Evolutionary conservation across 192 early-diverging fungal species (phyloP).

Genomic region (Umbelopsis vinacea): DNA sequence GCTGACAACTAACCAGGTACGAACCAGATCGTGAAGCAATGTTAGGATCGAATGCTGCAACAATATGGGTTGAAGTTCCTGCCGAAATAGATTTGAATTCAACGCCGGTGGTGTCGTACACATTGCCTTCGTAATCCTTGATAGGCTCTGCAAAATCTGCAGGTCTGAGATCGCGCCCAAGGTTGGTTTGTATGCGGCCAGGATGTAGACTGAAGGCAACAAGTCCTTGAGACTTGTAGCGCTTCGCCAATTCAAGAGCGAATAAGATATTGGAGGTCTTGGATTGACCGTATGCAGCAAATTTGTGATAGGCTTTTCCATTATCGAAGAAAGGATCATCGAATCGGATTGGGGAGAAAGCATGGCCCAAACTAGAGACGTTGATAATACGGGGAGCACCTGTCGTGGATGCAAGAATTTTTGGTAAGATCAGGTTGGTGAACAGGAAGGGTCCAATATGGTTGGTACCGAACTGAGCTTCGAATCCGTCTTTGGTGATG

Average conservation of each 20-base stretch:
- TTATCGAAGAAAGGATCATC: not conserved
- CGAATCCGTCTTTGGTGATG: slow-evolving; percentile 61
- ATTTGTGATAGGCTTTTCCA: slow-evolving; percentile 10
- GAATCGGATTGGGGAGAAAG: not conserved
- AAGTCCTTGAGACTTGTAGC: slow-evolving; percentile 6
- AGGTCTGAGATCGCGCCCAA: not conserved
- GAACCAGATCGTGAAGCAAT: not conserved
- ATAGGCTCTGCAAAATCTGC: not conserved
- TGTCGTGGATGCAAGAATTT: slow-evolving; percentile 16
- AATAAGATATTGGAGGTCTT: slow-evolving; percentile 62
- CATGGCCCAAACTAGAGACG: not conserved
- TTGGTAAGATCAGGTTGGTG: slow-evolving; percentile 24
- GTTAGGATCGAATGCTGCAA: not conserved
- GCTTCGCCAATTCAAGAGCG: slow-evolving; percentile 28
- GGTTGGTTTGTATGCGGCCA: slow-evolving; percentile 4
- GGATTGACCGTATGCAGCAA: slow-evolving; percentile 4
- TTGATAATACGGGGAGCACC: not conserved
- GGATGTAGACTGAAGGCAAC: slow-evolving; percentile 18
- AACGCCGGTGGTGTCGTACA: not conserved
- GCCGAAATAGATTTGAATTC: not conserved
- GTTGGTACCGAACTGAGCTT: slow-evolving; percentile 69
- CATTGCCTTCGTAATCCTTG: not conserved
- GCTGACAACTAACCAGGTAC: not conserved
- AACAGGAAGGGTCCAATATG: slow-evolving; percentile 60
- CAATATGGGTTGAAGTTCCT: not conserved